phyloP scores from a whole-genome alignment of 352 stramenopile species.

The Phytophthora sp. region DNA sequence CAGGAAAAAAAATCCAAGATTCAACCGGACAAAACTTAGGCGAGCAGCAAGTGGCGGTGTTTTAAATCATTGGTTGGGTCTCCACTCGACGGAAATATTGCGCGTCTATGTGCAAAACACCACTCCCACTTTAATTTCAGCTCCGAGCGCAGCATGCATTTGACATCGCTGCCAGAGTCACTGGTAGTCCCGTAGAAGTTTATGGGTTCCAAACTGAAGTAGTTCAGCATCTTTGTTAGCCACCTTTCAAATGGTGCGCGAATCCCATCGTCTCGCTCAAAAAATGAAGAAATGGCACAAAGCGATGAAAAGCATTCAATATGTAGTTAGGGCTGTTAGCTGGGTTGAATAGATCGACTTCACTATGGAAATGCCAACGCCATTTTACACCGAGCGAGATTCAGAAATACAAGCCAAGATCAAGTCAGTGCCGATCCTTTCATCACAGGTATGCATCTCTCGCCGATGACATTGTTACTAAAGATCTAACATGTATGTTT shows the following conservation, averaged over 20 bases:
- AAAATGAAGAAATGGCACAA: conserved; percentile 14
- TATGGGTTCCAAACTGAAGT: no score
- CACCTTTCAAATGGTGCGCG: no score
- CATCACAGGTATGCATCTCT: background rate
- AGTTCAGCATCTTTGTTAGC: no score
- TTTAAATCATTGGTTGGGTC: background rate
- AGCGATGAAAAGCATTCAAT: background rate
- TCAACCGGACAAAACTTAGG: background rate
- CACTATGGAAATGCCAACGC: background rate
- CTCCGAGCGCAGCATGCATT: no score
- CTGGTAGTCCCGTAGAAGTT: no score
- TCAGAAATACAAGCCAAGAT: background rate
- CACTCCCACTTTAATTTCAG: no score
- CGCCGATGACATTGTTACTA: no score
- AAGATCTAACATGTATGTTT: no score
- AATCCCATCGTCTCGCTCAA: no score
- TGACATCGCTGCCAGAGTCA: no score
- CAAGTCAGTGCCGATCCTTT: conserved; percentile 1
- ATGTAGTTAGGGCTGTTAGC: background rate
- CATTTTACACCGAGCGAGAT: background rate
- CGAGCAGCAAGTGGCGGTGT: background rate
- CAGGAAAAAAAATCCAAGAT: background rate
- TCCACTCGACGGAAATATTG: background rate
- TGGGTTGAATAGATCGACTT: conserved; percentile 7
- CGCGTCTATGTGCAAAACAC: no score